Percentiles rank a stretch among this genome's conserved stretches.
Evolutionary conservation across 768 basidiomycete genomes (phyloP).

Genomic region (Hypholoma fasciculare): DNA sequence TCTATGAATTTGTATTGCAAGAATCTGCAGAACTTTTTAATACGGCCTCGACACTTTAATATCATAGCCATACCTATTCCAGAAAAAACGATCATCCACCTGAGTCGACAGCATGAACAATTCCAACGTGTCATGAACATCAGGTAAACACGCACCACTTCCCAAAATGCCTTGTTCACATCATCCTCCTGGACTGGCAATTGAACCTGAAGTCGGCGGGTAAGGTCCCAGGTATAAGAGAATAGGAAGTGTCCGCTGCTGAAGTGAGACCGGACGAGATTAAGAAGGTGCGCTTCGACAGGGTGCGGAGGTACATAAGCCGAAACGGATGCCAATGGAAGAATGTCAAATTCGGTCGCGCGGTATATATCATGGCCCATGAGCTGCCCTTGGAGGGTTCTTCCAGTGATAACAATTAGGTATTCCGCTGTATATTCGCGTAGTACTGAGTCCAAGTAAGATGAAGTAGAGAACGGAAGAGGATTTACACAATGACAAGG

Average conservation of each 20-base stretch:
- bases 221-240: slow-evolving; percentile 90
- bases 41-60: neutral
- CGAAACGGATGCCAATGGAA: slow-evolving; percentile 76
- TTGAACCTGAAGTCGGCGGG: slow-evolving; percentile 84
- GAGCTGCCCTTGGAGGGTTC: slow-evolving; percentile 74
- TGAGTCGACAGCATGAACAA: slow-evolving; percentile 26
- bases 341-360: slow-evolving; percentile 88
- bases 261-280: slow-evolving; percentile 85
- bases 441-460: neutral
- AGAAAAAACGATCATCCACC: slow-evolving; percentile 97
- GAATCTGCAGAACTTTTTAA: slow-evolving; percentile 31
- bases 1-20: slow-evolving; percentile 65
- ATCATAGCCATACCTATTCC: slow-evolving; percentile 73
- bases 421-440: slow-evolving; percentile 75
- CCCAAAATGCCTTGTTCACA: slow-evolving; percentile 65
- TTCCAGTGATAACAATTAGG: slow-evolving; percentile 83
- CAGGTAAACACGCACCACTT: slow-evolving; percentile 57
- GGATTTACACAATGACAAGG: slow-evolving; percentile 69
- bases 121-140: neutral
- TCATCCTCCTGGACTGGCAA: slow-evolving; percentile 56
- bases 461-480: neutral
- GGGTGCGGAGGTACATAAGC: slow-evolving; percentile 73
- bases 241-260: slow-evolving; percentile 81
- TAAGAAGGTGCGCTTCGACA: slow-evolving; percentile 85
- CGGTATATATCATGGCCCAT: slow-evolving; percentile 87